Evolutionary conservation across 108 stramenopile species (phyloP), one percentile per base, ranked within the genome.

Genomic region (Bacterosira constricta): DNA sequence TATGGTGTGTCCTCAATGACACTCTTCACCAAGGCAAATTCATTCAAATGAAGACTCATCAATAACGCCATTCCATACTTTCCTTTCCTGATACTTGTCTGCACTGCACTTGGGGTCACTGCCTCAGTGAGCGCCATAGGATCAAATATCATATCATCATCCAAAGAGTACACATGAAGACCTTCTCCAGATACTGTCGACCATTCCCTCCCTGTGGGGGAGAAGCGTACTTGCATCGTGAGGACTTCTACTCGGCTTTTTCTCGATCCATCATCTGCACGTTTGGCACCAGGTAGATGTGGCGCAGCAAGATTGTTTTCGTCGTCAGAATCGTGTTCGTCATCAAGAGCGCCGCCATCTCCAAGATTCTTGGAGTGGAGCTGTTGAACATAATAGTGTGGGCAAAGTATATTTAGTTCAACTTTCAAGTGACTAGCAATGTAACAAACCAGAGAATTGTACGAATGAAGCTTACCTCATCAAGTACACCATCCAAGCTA

Each of bases 121-220:
- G 73, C 88, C 75, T 96, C 92, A 3, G 90, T 91, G 38, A 96
- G 77, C 8, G 91, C 89, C 36, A 96, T 87, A 4, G 95, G 95
- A 80, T 96, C 95, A 71, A 96, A 96, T 23, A 92, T 86, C 90
- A 93, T 89, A 66, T 96, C 95, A 45, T 94, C 95, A 57, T 96
- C 95, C 30, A 96, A 77, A 12, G 91, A 92, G 68, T 96, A 96
- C 9, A 96, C 91, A 54, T 93, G 91, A 4, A 96, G 63, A 6
- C 95, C 95, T 86, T 96, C 95, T 30, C 83, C 86, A 8, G 95
- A 93, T 18, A 96, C 91, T 25, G 90, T 77, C 6, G 91, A 89
- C 92, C 92, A 96, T 63, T 96, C 95, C 49, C 92, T 66, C 4
- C 95, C 95, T 8, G 92, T 94, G 4, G 91, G 88, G 5, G 92